Percentiles rank a stretch among this genome's conserved stretches.
Evolutionary conservation across 2,329 filamentous ascomycete genomes (phyloP).

Genomic region (Akanthomyces muscarius): DNA sequence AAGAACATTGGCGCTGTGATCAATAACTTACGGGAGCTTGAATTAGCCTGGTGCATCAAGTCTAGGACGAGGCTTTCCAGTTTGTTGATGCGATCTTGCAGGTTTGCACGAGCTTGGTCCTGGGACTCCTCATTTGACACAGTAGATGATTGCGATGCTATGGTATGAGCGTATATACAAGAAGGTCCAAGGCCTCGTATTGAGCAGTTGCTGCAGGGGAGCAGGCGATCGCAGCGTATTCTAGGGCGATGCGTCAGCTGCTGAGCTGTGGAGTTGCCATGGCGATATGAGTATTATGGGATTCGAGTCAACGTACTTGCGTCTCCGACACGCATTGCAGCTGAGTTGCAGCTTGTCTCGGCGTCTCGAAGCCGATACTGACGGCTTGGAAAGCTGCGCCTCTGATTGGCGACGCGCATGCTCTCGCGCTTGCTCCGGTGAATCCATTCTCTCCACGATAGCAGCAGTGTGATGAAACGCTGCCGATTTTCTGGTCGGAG

Average conservation of each 20-base stretch:
- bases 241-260: conserved; percentile 14
- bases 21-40: no score
- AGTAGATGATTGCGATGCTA: background rate
- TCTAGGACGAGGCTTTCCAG: conserved; percentile 29
- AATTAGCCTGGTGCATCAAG: conserved; percentile 22
- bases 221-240: conserved; percentile 25
- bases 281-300: no score
- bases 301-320: conserved; percentile 27
- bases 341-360: conserved; percentile 34
- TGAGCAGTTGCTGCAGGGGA: conserved; percentile 24
- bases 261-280: no score
- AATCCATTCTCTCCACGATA: background rate
- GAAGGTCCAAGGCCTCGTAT: conserved; percentile 19
- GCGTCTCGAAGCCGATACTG: conserved; percentile 20
- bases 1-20: no score
- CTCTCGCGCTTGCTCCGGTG: background rate
- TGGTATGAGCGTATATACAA: conserved; percentile 22
- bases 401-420: background rate
- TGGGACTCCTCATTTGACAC: background rate
- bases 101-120: background rate
- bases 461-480: no score
- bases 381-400: background rate
- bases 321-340: conserved; percentile 31
- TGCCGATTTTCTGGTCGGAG: no score
- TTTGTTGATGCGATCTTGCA: conserved; percentile 23